Base-by-base conservation (phyloP, 805 yeast genomes). In the Saturnispora silvae region DNA sequence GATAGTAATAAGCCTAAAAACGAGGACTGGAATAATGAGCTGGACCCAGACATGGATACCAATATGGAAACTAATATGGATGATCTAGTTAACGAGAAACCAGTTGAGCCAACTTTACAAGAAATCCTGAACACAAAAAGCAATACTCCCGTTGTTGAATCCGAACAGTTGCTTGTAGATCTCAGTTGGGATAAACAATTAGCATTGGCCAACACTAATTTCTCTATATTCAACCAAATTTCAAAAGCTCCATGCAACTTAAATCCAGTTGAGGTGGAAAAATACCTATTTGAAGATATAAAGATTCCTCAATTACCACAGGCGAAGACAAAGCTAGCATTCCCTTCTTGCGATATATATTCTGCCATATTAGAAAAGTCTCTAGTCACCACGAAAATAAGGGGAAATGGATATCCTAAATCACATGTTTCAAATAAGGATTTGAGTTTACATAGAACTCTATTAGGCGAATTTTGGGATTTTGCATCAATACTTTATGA, bases 181-280 rank as follows among this genome's bases (percentile, higher is more conserved):
- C 63, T 64, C 23, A 70, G 77, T 44, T 82, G 94, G 89, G 62
- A 71, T 18, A 61, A 67, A 11, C 89, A 81, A 48, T 52, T 81
- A 34, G 68, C 66, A 33, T 48, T 79, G n/a, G 60, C 75, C 0
- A 62, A 65, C 42, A 70, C 67, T 24, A 51, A 67, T 29, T 53
- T 42, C 16, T 67, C 77, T 5, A 65, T 52, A 38, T 59, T 59
- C 38, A 55, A 54, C 30, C 38, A 33, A n/a, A 46, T 48, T 3
- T 33, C 52, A 8, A 38, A 37, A 10, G 20, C 37, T 3, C 37
- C 44, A 2, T 40, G 44, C 11, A 36, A 40, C 3, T 26, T 48
- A 34, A 34, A 38, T 11, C 7, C 31, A 11, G 14, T 2, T 20
- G 52, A 19, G 41, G 45, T 19, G 9, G 26, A 31, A 31, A 23